Base-by-base conservation (phyloP, 441 rosid genomes). In the Isatis lusitanica region DNA sequence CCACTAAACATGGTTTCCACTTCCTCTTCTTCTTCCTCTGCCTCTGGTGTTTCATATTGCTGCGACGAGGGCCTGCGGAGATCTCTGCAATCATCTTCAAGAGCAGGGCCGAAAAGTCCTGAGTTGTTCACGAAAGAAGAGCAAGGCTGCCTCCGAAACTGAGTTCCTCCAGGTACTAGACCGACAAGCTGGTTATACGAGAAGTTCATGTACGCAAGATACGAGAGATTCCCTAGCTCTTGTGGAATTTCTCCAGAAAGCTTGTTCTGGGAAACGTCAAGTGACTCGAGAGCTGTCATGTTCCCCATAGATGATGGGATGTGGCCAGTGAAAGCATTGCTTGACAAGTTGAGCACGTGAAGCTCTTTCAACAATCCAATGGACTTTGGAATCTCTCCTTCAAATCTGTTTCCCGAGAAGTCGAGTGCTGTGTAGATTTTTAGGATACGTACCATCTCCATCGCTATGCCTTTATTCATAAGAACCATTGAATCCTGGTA, bases 221-320 rank as follows among this genome's bases (percentile, higher is more conserved):
- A 70, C 3, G 62, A 66, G 71, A 81, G 64, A 18, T 17, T 46
- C 8, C 39, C 15, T 68, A 74, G 51, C 47, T 78, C 52, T 11
- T 13, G 65, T 53, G 84, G 72, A 8, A 78, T 81, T 39, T 11
- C 16, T 46, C 77, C 77, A 0, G 44, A 60, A 4, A 77, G 50
- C 4, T 31, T 46, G 38, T 81, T 78, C 7, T 8, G 36, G 2
- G 78, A 79, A 11, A 79, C 78, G 38, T 82, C 83, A 2, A 77
- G 0, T 6, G 81, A 61, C 61, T 82, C 80, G 4, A 79, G 57
- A 3, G 56, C 13, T 0, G 13, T 50, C 0, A 79, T 50, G 13
- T 57, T 71, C 7, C 18, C 66, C 39, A 82, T 10, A 8, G 51
- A 57, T 2, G 68, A 9, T 10, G 83, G 81, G 6, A 82, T 48